Conservation (phyloP, 805 yeast genomes). For the Spathaspora boniae region DNA sequence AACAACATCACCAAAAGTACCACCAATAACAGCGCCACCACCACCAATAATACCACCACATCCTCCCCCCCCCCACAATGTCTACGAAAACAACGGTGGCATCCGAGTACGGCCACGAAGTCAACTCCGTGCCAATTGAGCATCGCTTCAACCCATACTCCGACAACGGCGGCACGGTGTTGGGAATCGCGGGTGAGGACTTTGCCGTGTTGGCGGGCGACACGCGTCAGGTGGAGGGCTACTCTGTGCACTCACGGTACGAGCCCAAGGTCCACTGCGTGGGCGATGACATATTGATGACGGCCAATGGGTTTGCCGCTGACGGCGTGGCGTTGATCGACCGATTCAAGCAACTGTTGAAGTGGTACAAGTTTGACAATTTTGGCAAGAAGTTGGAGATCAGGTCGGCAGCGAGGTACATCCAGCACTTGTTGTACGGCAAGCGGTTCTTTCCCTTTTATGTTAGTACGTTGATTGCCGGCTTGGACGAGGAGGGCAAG, state of each 20-base stretch:
- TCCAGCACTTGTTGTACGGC: conserved; percentile 86
- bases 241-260: conserved; percentile 87
- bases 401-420: conserved; percentile 79
- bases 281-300: conserved; percentile 82
- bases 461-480: conserved; percentile 92
- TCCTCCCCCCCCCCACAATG: conserved; percentile 10
- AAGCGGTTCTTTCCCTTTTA: conserved; percentile 96
- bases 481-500: conserved; percentile 84
- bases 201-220: conserved; percentile 97
- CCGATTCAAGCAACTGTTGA: conserved; percentile 62
- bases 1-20: background rate
- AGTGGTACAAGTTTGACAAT: conserved; percentile 93
- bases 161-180: conserved; percentile 94
- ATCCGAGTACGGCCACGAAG: conserved; percentile 63
- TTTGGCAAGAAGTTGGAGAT: conserved; percentile 63
- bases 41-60: background rate
- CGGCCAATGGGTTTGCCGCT: conserved; percentile 96
- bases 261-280: conserved; percentile 86
- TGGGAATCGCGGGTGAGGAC: conserved; percentile 97
- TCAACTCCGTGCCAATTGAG: conserved; percentile 65
- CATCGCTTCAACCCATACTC: conserved; percentile 91
- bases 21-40: background rate
- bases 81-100: conserved; percentile 44
- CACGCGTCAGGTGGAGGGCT: conserved; percentile 95
- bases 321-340: conserved; percentile 86